These are phyloP conservation scores for Coccomyxa sp. DNA, from an alignment of 139 green algal genomes.

Conservation along the genomic window DNA sequence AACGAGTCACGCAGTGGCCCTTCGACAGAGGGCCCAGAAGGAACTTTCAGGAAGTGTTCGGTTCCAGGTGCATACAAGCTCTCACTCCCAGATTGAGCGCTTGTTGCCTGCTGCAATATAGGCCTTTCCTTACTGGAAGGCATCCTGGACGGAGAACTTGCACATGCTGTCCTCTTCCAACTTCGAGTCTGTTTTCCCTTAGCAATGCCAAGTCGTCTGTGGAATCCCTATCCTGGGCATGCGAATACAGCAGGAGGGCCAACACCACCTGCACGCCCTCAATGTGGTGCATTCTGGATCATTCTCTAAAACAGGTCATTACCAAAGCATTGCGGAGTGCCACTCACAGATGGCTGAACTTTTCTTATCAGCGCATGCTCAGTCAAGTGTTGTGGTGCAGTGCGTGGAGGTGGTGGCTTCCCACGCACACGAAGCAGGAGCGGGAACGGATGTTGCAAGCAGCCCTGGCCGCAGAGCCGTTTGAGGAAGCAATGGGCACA, in stretches of 20 bases:
- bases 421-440: neutral
- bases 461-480: neutral
- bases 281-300: neutral
- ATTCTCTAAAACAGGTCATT: neutral
- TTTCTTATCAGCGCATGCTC: neutral
- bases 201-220: neutral
- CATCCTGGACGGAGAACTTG: neutral
- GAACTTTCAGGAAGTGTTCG: constrained; percentile 80
- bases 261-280: neutral
- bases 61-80: constrained; percentile 15
- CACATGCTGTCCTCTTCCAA: neutral
- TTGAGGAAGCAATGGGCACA: no score
- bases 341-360: neutral
- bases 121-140: neutral
- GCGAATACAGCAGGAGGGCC: neutral
- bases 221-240: neutral
- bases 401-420: neutral
- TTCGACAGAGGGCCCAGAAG: constrained; percentile 56
- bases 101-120: neutral
- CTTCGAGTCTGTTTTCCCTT: neutral
- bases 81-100: neutral
- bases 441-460: neutral
- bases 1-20: constrained; percentile 54
- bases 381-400: neutral
- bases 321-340: neutral